These are phyloP conservation scores for Lanmaoa pseudosensibilis DNA, from an alignment of 768 basidiomycete species.

Conservation along the genomic window DNA sequence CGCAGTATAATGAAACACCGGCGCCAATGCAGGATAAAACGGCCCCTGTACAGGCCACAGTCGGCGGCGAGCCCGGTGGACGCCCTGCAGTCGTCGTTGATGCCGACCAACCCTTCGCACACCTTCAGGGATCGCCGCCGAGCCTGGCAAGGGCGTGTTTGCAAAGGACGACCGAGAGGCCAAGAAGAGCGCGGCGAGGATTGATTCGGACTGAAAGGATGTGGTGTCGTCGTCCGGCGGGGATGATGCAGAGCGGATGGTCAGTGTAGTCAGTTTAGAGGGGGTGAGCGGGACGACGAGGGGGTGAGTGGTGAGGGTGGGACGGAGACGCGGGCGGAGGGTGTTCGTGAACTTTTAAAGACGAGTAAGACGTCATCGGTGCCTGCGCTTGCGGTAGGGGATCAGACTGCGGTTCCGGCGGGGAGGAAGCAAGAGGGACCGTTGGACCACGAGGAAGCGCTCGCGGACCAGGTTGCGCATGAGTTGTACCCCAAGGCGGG, in stretches of 20 bases:
- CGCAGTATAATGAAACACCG: conserved; percentile 46
- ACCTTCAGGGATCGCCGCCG: conserved; percentile 54
- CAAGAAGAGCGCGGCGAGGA: conserved; percentile 39
- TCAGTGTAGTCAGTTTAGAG: conserved; percentile 33
- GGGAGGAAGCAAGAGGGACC: conserved; percentile 39
- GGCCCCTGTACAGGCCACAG: conserved; percentile 39
- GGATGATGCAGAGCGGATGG: conserved; percentile 32
- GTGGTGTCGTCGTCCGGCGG: background rate
- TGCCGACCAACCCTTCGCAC: conserved; percentile 19
- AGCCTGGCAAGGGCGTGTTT: conserved; percentile 78
- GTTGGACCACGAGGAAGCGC: conserved; percentile 47
- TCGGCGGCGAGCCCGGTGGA: conserved; percentile 55
- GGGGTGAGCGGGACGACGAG: background rate
- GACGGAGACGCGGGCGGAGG: background rate
- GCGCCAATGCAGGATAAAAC: conserved; percentile 42
- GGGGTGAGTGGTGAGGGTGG: background rate
- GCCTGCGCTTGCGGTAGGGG: background rate
- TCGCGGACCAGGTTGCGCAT: conserved; percentile 52
- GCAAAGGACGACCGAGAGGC: conserved; percentile 48
- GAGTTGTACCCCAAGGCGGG: conserved; percentile 50
- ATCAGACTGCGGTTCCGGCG: background rate
- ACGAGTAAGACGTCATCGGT: background rate
- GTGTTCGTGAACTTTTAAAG: background rate
- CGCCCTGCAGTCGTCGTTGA: conserved; percentile 56
- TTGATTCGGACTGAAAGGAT: conserved; percentile 10